Evolutionary conservation across 2,329 filamentous ascomycete genomes (phyloP), one percentile per base, ranked within the genome.

Genomic region (Nemania abortiva): DNA sequence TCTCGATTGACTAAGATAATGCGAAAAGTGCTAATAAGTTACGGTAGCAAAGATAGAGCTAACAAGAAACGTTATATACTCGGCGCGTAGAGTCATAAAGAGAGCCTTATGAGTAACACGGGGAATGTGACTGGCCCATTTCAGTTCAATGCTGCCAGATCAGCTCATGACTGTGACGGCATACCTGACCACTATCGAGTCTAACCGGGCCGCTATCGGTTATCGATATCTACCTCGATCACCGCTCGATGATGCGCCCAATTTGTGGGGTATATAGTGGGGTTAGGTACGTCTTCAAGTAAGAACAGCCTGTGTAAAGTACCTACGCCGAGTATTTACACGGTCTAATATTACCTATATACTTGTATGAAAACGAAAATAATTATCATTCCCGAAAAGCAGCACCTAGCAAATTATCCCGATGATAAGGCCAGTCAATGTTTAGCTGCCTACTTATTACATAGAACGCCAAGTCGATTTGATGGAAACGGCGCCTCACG

Each of bases 51-150:
- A 20, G 4, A 18, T 18, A 20, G 42, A 18, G 42, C 42, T 10
- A 47, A 18, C 42, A 20, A 20, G 18, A 47, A 20, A 20, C 6
- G 49, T 31, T 55, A 34, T 34, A 55, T 34, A 22, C 27, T 55
- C 29, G 29, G 11, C 10, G 52, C 29, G 50, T 53, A 70, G 70
- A 70, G 70, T 72, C 70, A 72, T 66, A n/a, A 13, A 24, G 20
- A 45, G 27, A 11, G 20, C 18, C 50, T 13, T 52, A 52, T 68
- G 68, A 70, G 68, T 70, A 65, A 68, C 55, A 18, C 60, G 65
- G 68, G 45, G 56, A 66, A 47, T 11, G 37, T 50, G 42, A 20
- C 50, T n/a, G 49, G 56, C 57, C 55, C 52, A 3, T 34, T n/a
- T 7, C 27, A 18, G 24, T 27, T 42, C 2, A 27, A 10, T 53